Evolutionary conservation across 441 rosid species (phyloP), one percentile per base, ranked within the genome.

Genomic region (Raphanus hybrid): DNA sequence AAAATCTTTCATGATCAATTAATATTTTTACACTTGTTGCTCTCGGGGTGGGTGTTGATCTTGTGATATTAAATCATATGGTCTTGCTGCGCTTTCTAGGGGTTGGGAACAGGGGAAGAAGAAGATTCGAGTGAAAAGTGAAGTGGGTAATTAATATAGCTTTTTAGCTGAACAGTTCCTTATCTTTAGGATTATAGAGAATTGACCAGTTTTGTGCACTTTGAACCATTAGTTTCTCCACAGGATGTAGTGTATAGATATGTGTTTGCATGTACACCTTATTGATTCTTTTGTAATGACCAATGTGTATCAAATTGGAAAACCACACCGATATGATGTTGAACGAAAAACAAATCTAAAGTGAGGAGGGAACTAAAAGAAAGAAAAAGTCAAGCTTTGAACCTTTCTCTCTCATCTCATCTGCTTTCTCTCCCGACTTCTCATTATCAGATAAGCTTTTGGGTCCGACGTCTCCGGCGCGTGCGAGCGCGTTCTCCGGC

Each of bases 151-250:
- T 50, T 59, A 70, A 67, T 54, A 60, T 48, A 75, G 69, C 8
- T 69, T 62, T 57, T 57, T 48, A 63, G 48, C 75, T 70, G 64
- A 54, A 63, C 16, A 18, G 43, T 45, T 5, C 16, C 27, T n/a
- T 70, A 70, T 64, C 66, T 55, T 41, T 70, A 77, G 80, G 75
- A 64, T 64, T 41, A 70, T 64, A 77, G 75, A 70, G 80, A 70
- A 64, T 41, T 43, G 75, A 77, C 71, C 75, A 70, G 60, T 55
- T 76, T 27, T 52, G 59, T 69, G 69, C 35, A 50, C 15, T 55
- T 52, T 2, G 29, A 32, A 29, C 75, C 75, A 55, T 23, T 34
- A 54, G 70, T 50, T 62, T 45, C 61, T 67, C 60, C 62, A 35
- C 37, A 69, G 70, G 45, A 29, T 15, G 65, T 23, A 57, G 43